Percentiles rank a stretch among this genome's conserved stretches.
These are phyloP conservation scores for Irpex sp. DNA, from an alignment of 1,284 basidiomycete genomes.

Conservation along the genomic window DNA sequence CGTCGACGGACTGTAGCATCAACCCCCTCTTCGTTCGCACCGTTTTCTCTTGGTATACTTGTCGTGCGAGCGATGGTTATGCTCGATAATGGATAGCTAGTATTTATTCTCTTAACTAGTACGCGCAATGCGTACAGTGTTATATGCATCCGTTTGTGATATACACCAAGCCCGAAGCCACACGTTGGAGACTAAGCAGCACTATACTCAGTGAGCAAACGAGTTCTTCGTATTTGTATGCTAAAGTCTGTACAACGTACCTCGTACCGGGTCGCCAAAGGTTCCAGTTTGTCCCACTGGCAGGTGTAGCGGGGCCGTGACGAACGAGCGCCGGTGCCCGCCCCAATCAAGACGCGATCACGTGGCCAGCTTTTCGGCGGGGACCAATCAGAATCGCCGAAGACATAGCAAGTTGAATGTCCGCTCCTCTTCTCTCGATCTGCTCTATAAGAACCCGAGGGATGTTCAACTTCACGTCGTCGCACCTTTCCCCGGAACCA, in stretches of 20 bases:
- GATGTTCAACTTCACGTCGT: conserved; percentile 13
- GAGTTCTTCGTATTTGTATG: background rate
- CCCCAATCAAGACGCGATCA: background rate
- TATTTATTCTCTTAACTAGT: background rate
- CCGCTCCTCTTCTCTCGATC: background rate
- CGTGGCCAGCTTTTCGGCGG: background rate
- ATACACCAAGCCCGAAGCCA: background rate
- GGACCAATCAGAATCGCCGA: conserved; percentile 18
- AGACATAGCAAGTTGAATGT: conserved; percentile 18
- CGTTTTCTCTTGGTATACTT: background rate
- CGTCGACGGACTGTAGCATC: background rate
- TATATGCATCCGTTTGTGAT: too few relatives aligned
- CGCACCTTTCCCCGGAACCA: conserved; percentile 24
- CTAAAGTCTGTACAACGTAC: too few relatives aligned
- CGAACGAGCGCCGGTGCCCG: too few relatives aligned
- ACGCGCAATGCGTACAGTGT: too few relatives aligned
- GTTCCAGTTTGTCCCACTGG: too few relatives aligned
- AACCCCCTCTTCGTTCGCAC: background rate
- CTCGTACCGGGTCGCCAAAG: too few relatives aligned
- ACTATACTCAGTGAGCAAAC: background rate
- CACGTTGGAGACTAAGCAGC: background rate
- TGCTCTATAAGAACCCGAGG: conserved; percentile 21
- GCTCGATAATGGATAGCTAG: background rate
- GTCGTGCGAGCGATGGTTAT: background rate
- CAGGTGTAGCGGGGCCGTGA: too few relatives aligned